A percentile compares a stretch with the other conserved stretches of the same genome.
phyloP scores from a whole-genome alignment of 768 basidiomycete species.

The Hypholoma sublateritium region DNA sequence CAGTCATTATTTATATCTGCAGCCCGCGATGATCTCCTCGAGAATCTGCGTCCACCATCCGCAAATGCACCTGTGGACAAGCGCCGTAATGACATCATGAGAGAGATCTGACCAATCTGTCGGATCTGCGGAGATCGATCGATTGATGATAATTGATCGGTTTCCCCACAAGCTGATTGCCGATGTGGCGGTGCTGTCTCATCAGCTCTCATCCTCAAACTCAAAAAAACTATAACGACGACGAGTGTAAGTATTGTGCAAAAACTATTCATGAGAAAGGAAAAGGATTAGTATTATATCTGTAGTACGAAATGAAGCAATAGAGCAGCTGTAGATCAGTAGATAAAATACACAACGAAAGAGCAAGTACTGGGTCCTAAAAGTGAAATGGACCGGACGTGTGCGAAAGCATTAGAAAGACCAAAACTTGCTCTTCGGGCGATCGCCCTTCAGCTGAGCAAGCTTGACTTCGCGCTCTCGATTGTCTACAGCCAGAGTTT shows the following conservation, averaged over 20 bases:
- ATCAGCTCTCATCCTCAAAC: no score
- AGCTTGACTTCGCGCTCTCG: slow-evolving; percentile 51
- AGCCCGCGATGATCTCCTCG: neutral
- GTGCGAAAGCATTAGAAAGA: neutral
- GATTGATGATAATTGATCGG: neutral
- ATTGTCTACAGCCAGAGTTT: slow-evolving; percentile 70
- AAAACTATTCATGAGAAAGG: neutral
- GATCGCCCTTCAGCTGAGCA: neutral
- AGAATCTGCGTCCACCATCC: neutral
- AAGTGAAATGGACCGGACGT: no score
- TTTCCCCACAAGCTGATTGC: no score
- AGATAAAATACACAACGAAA: neutral
- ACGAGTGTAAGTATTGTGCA: neutral
- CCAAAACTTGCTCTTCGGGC: neutral
- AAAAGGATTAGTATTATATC: neutral
- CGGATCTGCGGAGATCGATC: neutral
- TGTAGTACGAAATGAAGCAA: neutral
- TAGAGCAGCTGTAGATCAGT: neutral
- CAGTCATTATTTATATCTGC: no score
- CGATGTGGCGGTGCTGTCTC: neutral
- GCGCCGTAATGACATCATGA: neutral
- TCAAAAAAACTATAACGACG: no score
- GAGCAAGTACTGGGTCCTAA: neutral
- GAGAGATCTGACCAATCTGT: neutral
- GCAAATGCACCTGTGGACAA: neutral